Base-by-base conservation (phyloP, 352 stramenopile genomes). In the Globisporangium perplexum region DNA sequence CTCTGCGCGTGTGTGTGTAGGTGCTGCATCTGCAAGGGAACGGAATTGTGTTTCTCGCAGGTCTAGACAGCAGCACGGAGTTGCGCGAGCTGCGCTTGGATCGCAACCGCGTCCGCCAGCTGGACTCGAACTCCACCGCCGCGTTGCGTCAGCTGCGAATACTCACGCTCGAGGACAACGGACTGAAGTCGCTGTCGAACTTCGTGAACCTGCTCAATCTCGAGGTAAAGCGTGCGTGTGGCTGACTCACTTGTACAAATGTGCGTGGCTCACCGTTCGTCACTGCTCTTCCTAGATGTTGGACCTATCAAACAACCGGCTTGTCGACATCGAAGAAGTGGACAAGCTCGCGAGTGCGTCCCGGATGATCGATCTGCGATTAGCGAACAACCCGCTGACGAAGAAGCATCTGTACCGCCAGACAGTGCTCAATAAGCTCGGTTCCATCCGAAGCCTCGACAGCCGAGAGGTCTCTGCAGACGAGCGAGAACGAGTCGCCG, bases 361-460 rank as follows among this genome's bases (percentile, higher is more conserved):
- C 2, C 82, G 77, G n/a, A 55, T 96, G 23, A 35, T 77, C 7
- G 78, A 93, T 30, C 57, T 96, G 15, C 66, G 66, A 6, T 38
- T 93, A 15, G 47, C 51, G 22, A 88, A 84, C 62, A 95, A 95
- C 38, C 79, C 85, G 3, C 26, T 95, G 31, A 68, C 72, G 2
- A 90, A 93, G 53, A 92, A 92, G 55, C 81, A 94, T 39, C 55
- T 93, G 51, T 95, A 92, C 56, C 83, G 85, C 3, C 71, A 85
- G 10, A 82, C 73, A 14, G 50, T 89, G 5, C 24, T 95, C 31
- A 81, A 71, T 57, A 75, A 77, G 35, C 69, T 95, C 33, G 63
- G 66, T 14, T 62, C 63, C 6, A 57, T 96, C 6, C 64, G 72
- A 46, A 71, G 45, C 14, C 51, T 96, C 2, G 85, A 96, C 50